These are phyloP conservation scores for Euphorbia pulcherrima DNA, from an alignment of 345 rosid genomes.

Conservation along the genomic window DNA sequence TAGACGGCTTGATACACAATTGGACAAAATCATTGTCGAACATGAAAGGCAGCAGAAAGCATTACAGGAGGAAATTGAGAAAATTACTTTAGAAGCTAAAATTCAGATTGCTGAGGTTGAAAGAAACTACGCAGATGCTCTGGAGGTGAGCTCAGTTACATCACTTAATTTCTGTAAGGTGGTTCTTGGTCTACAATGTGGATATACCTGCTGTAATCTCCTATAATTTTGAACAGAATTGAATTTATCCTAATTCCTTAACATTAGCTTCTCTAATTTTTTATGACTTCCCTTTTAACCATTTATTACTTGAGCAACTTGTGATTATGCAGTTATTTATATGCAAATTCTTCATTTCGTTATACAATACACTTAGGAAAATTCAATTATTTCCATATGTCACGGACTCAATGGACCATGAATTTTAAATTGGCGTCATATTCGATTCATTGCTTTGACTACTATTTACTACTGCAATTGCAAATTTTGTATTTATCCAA, in stretches of 20 bases:
- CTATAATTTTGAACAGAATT: background rate
- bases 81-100: conserved; percentile 61
- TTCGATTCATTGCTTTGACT: background rate
- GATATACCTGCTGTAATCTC: background rate
- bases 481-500: background rate
- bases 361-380: background rate
- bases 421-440: background rate
- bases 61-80: conserved; percentile 70
- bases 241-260: background rate
- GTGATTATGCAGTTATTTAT: background rate
- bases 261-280: background rate
- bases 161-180: background rate
- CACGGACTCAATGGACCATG: background rate
- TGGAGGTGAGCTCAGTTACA: conserved; percentile 51
- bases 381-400: background rate
- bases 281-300: too few relatives aligned
- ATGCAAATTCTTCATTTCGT: background rate
- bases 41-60: conserved; percentile 93
- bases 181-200: background rate
- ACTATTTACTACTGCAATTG: conserved; percentile 10
- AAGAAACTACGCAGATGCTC: conserved; percentile 57
- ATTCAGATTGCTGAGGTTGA: conserved; percentile 63
- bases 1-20: conserved; percentile 76
- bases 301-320: background rate
- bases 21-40: conserved; percentile 83